Evolutionary conservation across 192 early-diverging fungal genomes (phyloP).

Genomic region (Glomus cerebriforme): DNA sequence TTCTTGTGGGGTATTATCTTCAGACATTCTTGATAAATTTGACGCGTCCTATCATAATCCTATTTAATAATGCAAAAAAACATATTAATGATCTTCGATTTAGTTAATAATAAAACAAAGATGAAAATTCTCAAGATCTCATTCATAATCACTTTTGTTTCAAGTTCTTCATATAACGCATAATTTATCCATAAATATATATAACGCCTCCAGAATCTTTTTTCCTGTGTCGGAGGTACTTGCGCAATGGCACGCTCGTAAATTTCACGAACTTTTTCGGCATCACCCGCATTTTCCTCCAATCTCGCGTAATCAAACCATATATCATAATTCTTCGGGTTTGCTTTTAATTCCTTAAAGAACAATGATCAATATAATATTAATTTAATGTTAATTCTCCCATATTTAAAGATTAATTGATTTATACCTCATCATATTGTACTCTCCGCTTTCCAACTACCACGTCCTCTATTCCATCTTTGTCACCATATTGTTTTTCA

Average conservation of each 20-base stretch:
- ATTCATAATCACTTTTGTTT: conserved; percentile 55
- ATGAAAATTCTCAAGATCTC: no score
- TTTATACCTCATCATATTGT: conserved; percentile 79
- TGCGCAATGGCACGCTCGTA: conserved; percentile 96
- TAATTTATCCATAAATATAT: conserved; percentile 99
- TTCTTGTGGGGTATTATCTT: conserved; percentile 87
- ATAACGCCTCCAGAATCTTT: conserved; percentile 94
- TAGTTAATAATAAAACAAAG: no score
- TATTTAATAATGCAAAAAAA: conserved; percentile 33
- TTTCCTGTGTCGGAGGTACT: conserved; percentile 81
- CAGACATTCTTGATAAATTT: conserved; percentile 83
- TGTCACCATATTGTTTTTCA: conserved; percentile 94
- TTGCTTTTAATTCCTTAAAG: conserved; percentile 52
- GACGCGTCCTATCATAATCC: conserved; percentile 77
- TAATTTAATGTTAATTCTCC: background rate
- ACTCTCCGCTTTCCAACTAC: conserved; percentile 85
- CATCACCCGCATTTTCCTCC: conserved; percentile 78
- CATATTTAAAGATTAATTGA: conserved; percentile 6
- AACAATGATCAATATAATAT: background rate
- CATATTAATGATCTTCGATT: no score
- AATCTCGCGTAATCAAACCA: conserved; percentile 96
- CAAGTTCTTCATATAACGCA: conserved; percentile 92
- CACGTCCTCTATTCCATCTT: conserved; percentile 88
- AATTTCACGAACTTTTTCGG: conserved; percentile 82
- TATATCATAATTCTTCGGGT: conserved; percentile 93